Base-by-base conservation (phyloP, 2,329 filamentous ascomycete genomes). In the Cercospora sp. region DNA sequence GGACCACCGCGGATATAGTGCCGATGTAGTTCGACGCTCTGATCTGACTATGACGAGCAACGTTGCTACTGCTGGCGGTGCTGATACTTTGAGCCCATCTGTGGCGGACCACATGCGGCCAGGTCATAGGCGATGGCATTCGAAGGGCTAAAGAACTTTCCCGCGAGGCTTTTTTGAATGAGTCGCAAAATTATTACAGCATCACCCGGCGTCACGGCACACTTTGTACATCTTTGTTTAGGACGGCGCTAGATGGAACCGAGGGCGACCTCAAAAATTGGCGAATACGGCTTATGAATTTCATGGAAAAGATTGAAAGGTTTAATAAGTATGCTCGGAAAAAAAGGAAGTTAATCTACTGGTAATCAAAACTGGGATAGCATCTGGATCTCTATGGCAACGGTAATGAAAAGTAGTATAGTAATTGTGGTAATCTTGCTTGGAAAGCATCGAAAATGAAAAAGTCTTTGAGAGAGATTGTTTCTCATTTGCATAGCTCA, bases 111-210 rank as follows among this genome's bases (percentile, higher is more conserved):
- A 49, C 10, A 32, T 32, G 51, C 24, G 49, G 24, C 51, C 51
- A 7, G 62, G 62, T 9, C 62, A 64, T 43, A 40, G 34, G 24
- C 34, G 62, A 10, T 64, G 62, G 62, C 62, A 64, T 49, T 64
- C 62, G 2, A 64, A 58, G 34, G 51, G 62, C 12, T 64, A 37
- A 34, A 32, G 8, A 10, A 9, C 2, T 12, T 30, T 32, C 4
- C 30, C 30, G 9, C 30, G 8, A 32, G 30, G 2, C 30, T 32
- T 32, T 32, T 32, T 9, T 34, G 28, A 2, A 30, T 18, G 16
- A 18, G 16, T 3, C 2, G 0, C 18, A 45, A 45, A 45, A 9
- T 5, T 21, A 18, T 21, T 9, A 12, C 18, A 49, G 43, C 43
- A 49, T 49, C 43, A 10, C n/a, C 10, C 18, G 43, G 43, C n/a